Conservation (phyloP, 2,329 filamentous ascomycete species). For the Bipolaris victoriae region DNA sequence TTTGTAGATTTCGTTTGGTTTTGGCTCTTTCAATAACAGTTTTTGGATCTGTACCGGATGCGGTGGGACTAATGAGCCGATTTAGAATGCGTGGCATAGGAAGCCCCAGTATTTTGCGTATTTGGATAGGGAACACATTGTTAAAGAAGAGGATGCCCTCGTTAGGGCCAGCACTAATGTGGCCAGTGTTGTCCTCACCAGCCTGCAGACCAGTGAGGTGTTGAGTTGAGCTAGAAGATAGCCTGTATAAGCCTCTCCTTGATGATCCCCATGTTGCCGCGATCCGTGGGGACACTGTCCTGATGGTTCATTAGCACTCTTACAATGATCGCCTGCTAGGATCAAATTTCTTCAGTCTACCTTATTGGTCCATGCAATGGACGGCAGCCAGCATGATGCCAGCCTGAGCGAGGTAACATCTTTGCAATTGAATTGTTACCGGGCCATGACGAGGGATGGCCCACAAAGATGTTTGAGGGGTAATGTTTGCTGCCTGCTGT, state of each 20-base stretch:
- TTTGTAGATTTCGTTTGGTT: constrained; percentile 61
- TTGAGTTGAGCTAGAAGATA: constrained; percentile 24
- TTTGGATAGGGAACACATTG: constrained; percentile 83
- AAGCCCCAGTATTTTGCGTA: constrained; percentile 67
- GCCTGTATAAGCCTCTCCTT: neutral
- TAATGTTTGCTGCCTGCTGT: constrained; percentile 7
- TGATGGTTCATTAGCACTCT: constrained; percentile 28
- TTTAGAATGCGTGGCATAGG: constrained; percentile 60
- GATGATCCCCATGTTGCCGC: constrained; percentile 5
- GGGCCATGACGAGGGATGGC: constrained; percentile 18
- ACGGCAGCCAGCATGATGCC: constrained; percentile 27
- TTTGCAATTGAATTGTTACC: constrained; percentile 11
- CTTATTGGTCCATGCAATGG: constrained; percentile 30
- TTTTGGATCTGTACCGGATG: constrained; percentile 63
- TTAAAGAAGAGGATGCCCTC: constrained; percentile 91
- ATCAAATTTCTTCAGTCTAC: constrained; percentile 28
- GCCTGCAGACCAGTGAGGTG: constrained; percentile 49
- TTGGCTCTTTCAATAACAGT: constrained; percentile 64
- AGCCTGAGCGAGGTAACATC: constrained; percentile 29
- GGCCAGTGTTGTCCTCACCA: constrained; percentile 73
- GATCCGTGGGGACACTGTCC: constrained; percentile 17
- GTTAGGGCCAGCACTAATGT: constrained; percentile 76
- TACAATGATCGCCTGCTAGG: constrained; percentile 30
- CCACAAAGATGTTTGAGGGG: neutral
- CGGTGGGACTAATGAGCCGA: constrained; percentile 57